Evolutionary conservation across 345 rosid genomes (phyloP).

Genomic region (Punica granatum): DNA sequence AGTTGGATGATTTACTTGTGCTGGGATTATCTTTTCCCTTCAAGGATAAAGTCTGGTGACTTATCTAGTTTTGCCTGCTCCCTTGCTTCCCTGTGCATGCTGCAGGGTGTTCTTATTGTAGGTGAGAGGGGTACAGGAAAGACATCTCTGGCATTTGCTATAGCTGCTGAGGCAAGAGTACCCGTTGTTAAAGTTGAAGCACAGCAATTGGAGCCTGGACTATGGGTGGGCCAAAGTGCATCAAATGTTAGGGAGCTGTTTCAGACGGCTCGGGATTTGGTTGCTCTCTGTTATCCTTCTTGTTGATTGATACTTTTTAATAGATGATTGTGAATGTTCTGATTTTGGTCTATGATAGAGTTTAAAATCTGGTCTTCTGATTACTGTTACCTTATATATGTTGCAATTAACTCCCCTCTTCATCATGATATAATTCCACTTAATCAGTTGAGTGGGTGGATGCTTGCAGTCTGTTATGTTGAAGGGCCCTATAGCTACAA

Average conservation of each 20-base stretch:
- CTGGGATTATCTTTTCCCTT: background rate
- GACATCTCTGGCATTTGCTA: slow-evolving; percentile 85
- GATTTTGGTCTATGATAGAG: background rate
- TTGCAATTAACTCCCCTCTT: background rate
- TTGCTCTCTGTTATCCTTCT: slow-evolving; percentile 22
- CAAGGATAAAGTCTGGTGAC: background rate
- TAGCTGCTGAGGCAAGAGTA: slow-evolving; percentile 94
- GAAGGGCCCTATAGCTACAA: background rate
- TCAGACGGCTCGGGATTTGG: slow-evolving; percentile 96
- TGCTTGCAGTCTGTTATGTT: background rate
- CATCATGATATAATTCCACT: background rate
- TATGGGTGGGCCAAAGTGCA: slow-evolving; percentile 99
- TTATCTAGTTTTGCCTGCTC: background rate
- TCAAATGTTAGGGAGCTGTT: slow-evolving; percentile 95
- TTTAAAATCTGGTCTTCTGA: background rate
- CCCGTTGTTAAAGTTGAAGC: slow-evolving; percentile 87
- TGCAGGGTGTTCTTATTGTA: slow-evolving; percentile 96
- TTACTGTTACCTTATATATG: background rate
- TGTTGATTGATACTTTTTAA: slow-evolving; percentile 5
- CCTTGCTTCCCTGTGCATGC: slow-evolving; percentile 8
- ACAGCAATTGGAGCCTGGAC: slow-evolving; percentile 92
- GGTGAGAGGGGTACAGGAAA: slow-evolving; percentile 98
- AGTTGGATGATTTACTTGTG: background rate
- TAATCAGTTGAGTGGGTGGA: background rate
- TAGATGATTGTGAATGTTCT: background rate